Evolutionary conservation across 768 basidiomycete species (phyloP), one percentile per base, ranked within the genome.

Genomic region (Coprinopsis cinerea): DNA sequence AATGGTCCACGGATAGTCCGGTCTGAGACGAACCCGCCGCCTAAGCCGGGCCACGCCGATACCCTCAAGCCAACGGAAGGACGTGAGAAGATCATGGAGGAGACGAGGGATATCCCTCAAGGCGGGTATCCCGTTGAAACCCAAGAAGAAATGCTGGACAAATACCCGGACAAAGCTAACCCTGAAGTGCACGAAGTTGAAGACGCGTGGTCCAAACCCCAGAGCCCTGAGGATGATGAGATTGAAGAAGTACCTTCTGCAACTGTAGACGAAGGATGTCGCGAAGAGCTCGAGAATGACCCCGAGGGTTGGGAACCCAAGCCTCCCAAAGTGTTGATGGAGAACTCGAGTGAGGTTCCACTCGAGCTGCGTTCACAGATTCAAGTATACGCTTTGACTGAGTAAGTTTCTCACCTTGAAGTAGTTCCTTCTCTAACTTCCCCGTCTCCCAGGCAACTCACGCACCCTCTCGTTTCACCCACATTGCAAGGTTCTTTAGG

Each of bases 341-440:
- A 75, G 15, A 63, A 77, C 57, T 67, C 73, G 0, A 55, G 70
- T 14, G 65, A 63, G 4, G 57, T 62, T 0, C 76, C 78, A 0
- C 58, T 79, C 44, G 78, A 81, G 54, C 52, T 80, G 23, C 71
- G 66, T 17, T 73, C 81, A 1, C 86, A 88, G 57, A 88, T 90
- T 14, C 89, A 92, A 64, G 69, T 87, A 13, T 89, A 90, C 61
- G 83, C 84, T 3, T 78, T 82, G 1, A 89, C 81, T 32, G 82
- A 83, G 75, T 85, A 69, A 46, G 78, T 67, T 24, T 10, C 13
- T 26, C 22, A 4, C 24, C 23, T 46, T 28, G 7, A 5, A 18
- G 45, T 47, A 56, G 36, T 48, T 22, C 22, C 24, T 18, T 44
- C 17, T 27, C 17, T 17, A 44, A 20, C 30, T 24, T 44, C 22